Base-by-base conservation (phyloP, 106 monocot species). In the Phalaenopsis equestris region DNA sequence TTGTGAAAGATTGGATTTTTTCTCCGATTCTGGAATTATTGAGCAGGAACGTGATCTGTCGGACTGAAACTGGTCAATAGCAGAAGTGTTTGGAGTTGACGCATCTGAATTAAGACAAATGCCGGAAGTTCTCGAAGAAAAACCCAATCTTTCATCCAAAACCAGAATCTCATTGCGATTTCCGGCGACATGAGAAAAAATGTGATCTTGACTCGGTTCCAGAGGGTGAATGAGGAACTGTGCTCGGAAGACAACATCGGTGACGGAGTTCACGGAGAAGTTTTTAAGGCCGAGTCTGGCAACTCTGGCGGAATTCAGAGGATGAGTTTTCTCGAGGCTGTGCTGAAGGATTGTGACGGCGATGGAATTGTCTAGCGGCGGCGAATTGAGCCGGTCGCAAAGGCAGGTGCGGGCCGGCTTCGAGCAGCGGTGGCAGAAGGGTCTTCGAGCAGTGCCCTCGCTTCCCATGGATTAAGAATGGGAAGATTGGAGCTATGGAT, bases 301-400 rank as follows among this genome's bases (percentile, higher is more conserved):
- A 24, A 96, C 84, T 9, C 91, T 58, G 24, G 80, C 75, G 78
- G 96, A 94, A 76, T 96, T 96, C 41, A 96, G 96, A 5, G 91
- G 91, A 75, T 96, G 95, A 11, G 47, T 52, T 74, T 55, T 85
- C 88, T 93, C 95, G n/a, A 87, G 81, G 23, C 72, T 79, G 86
- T 96, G 93, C 79, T 93, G 95, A 24, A 96, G 89, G 30, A 96
- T 81, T 36, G 95, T 90, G 81, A 96, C 82, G 67, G 77, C 78
- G 85, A 94, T 83, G 43, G 84, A 41, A 81, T 88, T 96, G 39
- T 91, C 87, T 57, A 96, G 73, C 4, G 95, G 95, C n/a, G 93
- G 91, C 30, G 76, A 82, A 9, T 43, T 39, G 76, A 93, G 41
- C 42, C 94, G 91, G 61, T 83, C 84, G 77, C 94, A 96, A 81